Base-by-base conservation (phyloP, 352 stramenopile genomes). In the Pseudoperonospora humuli region DNA sequence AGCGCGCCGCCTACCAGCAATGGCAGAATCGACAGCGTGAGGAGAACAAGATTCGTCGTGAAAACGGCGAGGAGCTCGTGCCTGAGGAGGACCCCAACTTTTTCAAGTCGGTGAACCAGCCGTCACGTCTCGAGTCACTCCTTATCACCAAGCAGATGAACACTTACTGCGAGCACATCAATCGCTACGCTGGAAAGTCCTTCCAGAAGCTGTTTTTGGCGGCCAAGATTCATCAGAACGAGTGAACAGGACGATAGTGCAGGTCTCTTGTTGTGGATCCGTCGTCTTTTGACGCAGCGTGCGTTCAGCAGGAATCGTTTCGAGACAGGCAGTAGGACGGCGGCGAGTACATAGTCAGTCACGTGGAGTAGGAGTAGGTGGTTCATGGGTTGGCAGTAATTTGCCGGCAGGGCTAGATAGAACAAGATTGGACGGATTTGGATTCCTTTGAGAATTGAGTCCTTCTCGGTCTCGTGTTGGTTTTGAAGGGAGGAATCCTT, bases 81-180 rank as follows among this genome's bases (percentile, higher is more conserved):
- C 80, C 82, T 6, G 82, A 94, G 45, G 81, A 93, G 20, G 83
- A 94, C 65, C 53, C 83, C 1, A 73, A 84, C 46, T 87, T 88
- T 54, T 89, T 90, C 56, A 91, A 93, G 67, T 79, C 73, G 47
- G 66, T 93, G 35, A 77, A 87, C 62, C 82, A 93, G 58, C 83
- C 83, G 7, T 91, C 78, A 57, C 80, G 80, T 29, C 70, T 94
- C 37, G 85, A 94, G 58, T 79, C 83, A 50, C 77, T 95, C 34
- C 61, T 95, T 31, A 91, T 93, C 64, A 90, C 78, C 46, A 94
- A 93, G 65, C 85, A 96, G 69, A 94, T 95, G 72, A 91, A 92
- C 67, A 90, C 78, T 67, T 95, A 95, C 75, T 95, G 82, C 60
- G 77, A 95, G 57, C 80, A 93, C 68, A 90, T 96, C 61, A 95